Evolutionary conservation across 768 basidiomycete genomes (phyloP), one percentile per base, ranked within the genome.

Genomic region (Amanita molliuscula): DNA sequence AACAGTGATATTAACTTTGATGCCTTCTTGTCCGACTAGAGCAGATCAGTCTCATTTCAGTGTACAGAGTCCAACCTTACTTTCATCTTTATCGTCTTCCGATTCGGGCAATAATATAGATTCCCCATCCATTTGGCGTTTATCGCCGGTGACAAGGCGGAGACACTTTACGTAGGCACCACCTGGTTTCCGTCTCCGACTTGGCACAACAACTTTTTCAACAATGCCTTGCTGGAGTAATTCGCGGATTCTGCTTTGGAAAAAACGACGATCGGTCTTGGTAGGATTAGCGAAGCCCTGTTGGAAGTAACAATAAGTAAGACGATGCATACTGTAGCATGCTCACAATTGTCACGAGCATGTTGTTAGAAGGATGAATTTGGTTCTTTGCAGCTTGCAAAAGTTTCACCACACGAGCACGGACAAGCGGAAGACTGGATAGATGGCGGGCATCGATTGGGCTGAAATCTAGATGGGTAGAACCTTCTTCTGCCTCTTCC

Each of bases 221-320:
- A 93, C 75, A 34, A 87, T 58, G 6, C 86, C 81, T 59, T 84
- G 77, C 47, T 79, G 76, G 16, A 87, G 75, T 57, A 93, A 70
- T 55, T 85, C 86, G 2, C 80, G 77, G 35, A 92, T 68, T 38
- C 88, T 74, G 31, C 75, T 78, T 59, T 82, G 79, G 61, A 93
- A 89, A 58, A 90, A 88, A 11, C 89, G 78, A n/a, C 89, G 77
- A 56, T 90, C 83, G 3, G 78, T 78, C 62, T 82, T 87, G 4
- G 76, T 80, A 28, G 86, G 87, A 60, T 82, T 81, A 18, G 70
- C 57, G 61, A 88, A 88, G 2, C 89, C 89, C 88, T 92, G 51
- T 3, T 47, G 36, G 47, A 10, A 13, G n/a, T 7, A 40, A 9
- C 25, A 7, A 35, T 9, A 51, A 46, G 3, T 15, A 51, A 42